Evolutionary conservation across 352 stramenopile species (phyloP).

Genomic region (Thalassiosira exigua): DNA sequence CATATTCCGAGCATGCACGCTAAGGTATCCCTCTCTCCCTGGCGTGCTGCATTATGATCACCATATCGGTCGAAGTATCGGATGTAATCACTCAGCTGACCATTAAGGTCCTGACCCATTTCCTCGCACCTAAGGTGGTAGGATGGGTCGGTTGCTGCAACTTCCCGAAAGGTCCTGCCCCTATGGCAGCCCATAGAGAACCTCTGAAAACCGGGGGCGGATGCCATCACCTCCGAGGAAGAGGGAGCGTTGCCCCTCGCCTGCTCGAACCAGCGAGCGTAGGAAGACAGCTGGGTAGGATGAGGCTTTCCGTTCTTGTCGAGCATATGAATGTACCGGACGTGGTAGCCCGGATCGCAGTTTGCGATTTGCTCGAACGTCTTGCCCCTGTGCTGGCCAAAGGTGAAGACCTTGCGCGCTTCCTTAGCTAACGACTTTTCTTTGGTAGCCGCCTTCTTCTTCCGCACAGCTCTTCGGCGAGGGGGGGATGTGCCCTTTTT

Average conservation of each 20-base stretch:
- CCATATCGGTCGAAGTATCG: slow-evolving; percentile 23
- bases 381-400: slow-evolving; percentile 31
- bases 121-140: slow-evolving; percentile 22
- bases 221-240: neutral
- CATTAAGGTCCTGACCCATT: slow-evolving; percentile 11
- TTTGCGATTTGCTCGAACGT: slow-evolving; percentile 36
- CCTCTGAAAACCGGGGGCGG: neutral
- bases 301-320: slow-evolving; percentile 4
- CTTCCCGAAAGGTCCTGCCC: slow-evolving; percentile 17
- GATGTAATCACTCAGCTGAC: slow-evolving; percentile 3
- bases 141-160: slow-evolving; percentile 32
- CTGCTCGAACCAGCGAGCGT: slow-evolving; percentile 4
- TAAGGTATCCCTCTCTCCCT: slow-evolving; percentile 11
- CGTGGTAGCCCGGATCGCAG: slow-evolving; percentile 36
- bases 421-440: slow-evolving; percentile 5
- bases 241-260: neutral
- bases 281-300: neutral
- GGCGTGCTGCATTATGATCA: slow-evolving; percentile 7
- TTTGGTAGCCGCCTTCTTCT: too few species aligned
- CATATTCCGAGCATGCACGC: slow-evolving; percentile 1
- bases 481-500: too few species aligned
- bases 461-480: too few species aligned
- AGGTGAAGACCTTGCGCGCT: slow-evolving; percentile 12
- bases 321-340: slow-evolving; percentile 20
- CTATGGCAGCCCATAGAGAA: slow-evolving; percentile 31